Percentiles rank a stretch among this genome's conserved stretches.
Evolutionary conservation across 805 yeast species (phyloP).

Genomic region (Tetrapisispora arboricola): DNA sequence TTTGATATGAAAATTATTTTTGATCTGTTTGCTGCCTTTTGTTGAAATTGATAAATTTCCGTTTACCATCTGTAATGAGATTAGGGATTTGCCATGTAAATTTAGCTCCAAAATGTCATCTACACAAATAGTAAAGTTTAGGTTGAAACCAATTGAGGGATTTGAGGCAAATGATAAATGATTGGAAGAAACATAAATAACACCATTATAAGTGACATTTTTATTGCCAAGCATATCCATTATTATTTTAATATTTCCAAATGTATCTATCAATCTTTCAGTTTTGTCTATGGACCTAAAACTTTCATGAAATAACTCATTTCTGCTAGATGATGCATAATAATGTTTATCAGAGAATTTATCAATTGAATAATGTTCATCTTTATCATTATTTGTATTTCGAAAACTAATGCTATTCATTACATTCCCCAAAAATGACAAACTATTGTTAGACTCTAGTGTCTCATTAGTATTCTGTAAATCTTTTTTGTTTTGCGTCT

Average conservation of each 20-base stretch:
- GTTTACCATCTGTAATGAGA: neutral
- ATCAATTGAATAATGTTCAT: conserved; percentile 8
- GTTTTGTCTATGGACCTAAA: conserved; percentile 57
- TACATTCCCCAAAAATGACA: conserved; percentile 17
- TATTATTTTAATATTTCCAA: neutral
- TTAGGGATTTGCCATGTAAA: neutral
- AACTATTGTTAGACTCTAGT: neutral
- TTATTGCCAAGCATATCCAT: conserved; percentile 51
- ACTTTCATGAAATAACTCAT: conserved; percentile 64
- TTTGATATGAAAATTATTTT: neutral
- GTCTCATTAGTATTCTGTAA: neutral
- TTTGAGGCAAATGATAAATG: conserved; percentile 74
- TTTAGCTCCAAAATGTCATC: conserved; percentile 44
- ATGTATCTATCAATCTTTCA: conserved; percentile 65
- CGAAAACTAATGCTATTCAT: conserved; percentile 14
- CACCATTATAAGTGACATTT: conserved; percentile 82
- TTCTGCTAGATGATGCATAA: conserved; percentile 50
- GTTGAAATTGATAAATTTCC: neutral
- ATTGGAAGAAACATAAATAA: conserved; percentile 69
- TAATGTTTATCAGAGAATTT: conserved; percentile 15
- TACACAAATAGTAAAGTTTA: conserved; percentile 62
- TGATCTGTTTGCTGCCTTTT: neutral
- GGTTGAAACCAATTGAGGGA: conserved; percentile 70
- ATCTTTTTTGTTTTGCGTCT: neutral
- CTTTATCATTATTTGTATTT: neutral